Conservation (phyloP, 306 rosid genomes). For the Fragaria vesca region DNA sequence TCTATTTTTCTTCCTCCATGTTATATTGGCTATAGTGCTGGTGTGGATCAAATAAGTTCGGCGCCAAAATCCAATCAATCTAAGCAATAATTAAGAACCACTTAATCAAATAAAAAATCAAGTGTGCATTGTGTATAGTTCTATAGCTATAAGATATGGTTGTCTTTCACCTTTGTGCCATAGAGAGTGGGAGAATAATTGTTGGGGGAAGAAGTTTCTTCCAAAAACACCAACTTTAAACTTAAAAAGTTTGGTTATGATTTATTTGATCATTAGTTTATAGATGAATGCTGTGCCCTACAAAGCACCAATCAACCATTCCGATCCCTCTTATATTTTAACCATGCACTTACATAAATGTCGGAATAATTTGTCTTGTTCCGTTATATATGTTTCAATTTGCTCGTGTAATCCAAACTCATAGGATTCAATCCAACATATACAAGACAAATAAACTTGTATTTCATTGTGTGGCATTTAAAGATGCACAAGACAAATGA, state of each 20-base stretch:
- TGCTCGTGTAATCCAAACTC: background rate
- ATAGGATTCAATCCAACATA: conserved; percentile 2
- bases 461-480: no score
- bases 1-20: conserved; percentile 5
- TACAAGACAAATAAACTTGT: background rate
- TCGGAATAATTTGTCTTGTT: conserved; percentile 1
- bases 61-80: conserved; percentile 13
- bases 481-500: no score
- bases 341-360: background rate
- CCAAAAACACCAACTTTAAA: background rate
- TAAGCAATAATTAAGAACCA: background rate
- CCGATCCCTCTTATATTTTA: background rate
- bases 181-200: conserved; percentile 12
- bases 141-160: background rate
- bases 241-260: background rate
- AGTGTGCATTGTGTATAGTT: background rate
- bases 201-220: conserved; percentile 15
- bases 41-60: conserved; percentile 4
- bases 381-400: background rate
- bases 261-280: background rate
- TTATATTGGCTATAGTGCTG: background rate
- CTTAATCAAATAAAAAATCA: background rate
- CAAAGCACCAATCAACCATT: background rate
- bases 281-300: background rate
- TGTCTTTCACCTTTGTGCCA: background rate